Conservation (phyloP, 495 filamentous ascomycete species). For the Aspergillus haitiensis region DNA sequence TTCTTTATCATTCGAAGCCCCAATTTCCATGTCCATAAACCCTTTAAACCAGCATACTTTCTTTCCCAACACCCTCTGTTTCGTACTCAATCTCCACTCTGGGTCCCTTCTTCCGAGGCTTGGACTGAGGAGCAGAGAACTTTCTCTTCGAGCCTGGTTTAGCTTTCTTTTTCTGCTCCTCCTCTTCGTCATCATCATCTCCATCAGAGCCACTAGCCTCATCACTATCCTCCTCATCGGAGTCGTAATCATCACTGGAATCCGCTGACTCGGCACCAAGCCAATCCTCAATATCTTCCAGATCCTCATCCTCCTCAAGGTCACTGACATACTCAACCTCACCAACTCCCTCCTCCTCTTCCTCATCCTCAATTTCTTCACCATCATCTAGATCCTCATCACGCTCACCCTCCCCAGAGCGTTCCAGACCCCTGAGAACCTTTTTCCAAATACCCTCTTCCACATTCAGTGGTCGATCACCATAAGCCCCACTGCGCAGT, state of each 20-base stretch:
- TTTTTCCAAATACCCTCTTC: slow-evolving; percentile 96
- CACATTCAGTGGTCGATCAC: slow-evolving; percentile 89
- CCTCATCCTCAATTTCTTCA: slow-evolving; percentile 69
- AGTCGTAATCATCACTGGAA: slow-evolving; percentile 53
- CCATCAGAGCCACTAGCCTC: slow-evolving; percentile 53
- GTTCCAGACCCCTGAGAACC: slow-evolving; percentile 87
- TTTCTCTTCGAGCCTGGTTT: slow-evolving; percentile 67
- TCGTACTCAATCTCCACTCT: slow-evolving; percentile 73
- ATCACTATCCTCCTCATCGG: slow-evolving; percentile 50
- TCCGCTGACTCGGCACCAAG: slow-evolving; percentile 62
- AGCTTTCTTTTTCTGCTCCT: slow-evolving; percentile 49
- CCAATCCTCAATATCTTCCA: slow-evolving; percentile 77
- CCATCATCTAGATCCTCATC: slow-evolving; percentile 92
- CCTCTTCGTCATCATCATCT: slow-evolving; percentile 49
- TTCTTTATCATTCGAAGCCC: slow-evolving; percentile 27
- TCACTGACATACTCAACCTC: slow-evolving; percentile 86
- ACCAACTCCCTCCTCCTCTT: slow-evolving; percentile 67
- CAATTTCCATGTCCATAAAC: neutral
- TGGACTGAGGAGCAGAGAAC: slow-evolving; percentile 55
- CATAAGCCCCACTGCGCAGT: slow-evolving; percentile 89
- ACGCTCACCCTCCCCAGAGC: slow-evolving; percentile 74
- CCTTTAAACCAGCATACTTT: slow-evolving; percentile 45
- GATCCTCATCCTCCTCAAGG: slow-evolving; percentile 62
- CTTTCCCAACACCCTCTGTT: slow-evolving; percentile 55
- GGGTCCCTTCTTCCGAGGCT: slow-evolving; percentile 67